Percentiles rank a stretch among this genome's conserved stretches.
These are phyloP conservation scores for Chlamydomonas reinhardtii DNA, from an alignment of 163 green algal species.

Conservation along the genomic window DNA sequence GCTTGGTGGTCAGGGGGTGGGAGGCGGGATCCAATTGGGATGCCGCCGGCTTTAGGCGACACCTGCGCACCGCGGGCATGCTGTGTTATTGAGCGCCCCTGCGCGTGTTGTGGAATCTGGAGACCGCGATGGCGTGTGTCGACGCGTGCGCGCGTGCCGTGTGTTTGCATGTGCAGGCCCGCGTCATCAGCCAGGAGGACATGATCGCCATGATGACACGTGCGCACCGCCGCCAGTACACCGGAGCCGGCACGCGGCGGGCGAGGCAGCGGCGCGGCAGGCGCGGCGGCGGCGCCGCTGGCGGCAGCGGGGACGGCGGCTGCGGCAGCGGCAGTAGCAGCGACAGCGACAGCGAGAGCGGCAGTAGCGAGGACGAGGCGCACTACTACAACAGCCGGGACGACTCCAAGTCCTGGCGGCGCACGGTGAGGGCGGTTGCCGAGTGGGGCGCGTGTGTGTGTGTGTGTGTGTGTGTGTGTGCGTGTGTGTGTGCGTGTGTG, in stretches of 20 bases:
- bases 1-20: too few relatives aligned
- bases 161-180: too few relatives aligned
- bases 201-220: slow-evolving; percentile 40
- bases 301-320: not conserved
- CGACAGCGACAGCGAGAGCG: not conserved
- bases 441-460: not conserved
- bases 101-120: too few relatives aligned
- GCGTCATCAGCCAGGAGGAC: slow-evolving; percentile 22
- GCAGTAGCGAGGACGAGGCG: not conserved
- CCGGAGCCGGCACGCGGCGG: not conserved
- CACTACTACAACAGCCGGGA: slow-evolving; percentile 5
- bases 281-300: not conserved
- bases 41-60: too few relatives aligned
- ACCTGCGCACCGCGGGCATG: too few relatives aligned
- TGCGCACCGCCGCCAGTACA: slow-evolving; percentile 14
- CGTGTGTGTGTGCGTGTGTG: too few relatives aligned
- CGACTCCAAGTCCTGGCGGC: not conserved
- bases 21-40: too few relatives aligned
- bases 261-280: not conserved
- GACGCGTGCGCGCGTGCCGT: too few relatives aligned
- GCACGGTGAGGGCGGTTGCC: not conserved
- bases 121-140: too few relatives aligned
- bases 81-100: too few relatives aligned
- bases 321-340: not conserved
- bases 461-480: too few relatives aligned